Evolutionary conservation across 352 stramenopile genomes (phyloP), one percentile per base, ranked within the genome.

Genomic region (Phytophthora vignae): DNA sequence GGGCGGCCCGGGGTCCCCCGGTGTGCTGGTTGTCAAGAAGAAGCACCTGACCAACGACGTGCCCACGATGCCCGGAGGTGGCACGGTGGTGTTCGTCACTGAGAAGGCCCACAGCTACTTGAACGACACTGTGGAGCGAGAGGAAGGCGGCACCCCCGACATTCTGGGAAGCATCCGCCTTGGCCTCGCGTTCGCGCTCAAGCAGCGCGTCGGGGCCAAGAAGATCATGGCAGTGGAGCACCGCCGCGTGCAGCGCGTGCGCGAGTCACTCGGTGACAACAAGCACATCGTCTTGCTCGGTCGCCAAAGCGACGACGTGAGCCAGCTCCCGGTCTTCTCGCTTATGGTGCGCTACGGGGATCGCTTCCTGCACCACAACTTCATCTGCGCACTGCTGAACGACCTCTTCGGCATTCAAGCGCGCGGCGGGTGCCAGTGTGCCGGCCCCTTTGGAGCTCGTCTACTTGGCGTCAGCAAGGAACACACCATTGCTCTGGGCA

Each of bases 351-450:
- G 88, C n/a, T 96, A 84, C 40, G 87, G 88, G 1, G 76, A 90
- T 38, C 68, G 92, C n/a, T 99, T 98, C 76, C 78, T 99, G 29
- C 98, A 99, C 77, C 99, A 98, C 82, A 99, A 99, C 73, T 99
- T 99, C 66, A 96, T 99, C 8, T 99, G 93, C 63, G 95, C 97
- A 38, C 73, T 99, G 36, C 82, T 99, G 12, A 99, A 99, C 67
- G 98, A 99, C 78, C 77, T 99, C 4, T 99, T 99, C 73, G 98
- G 98, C 12, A 93, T 99, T 42, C 98, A 86, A 53, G 81, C 64
- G 4, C 78, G 78, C 14, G 81, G 81, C 9, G 81, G 81, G 5
- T 87, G 79, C 97, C 90, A 90, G 77, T 72, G 85, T 95, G 96
- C 97, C 17, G 98, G 98, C 42, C 97, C 96, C 1, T 99, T 98